Base-by-base conservation (phyloP, 2,329 filamentous ascomycete genomes). In the Aquanectria penicillioides region DNA sequence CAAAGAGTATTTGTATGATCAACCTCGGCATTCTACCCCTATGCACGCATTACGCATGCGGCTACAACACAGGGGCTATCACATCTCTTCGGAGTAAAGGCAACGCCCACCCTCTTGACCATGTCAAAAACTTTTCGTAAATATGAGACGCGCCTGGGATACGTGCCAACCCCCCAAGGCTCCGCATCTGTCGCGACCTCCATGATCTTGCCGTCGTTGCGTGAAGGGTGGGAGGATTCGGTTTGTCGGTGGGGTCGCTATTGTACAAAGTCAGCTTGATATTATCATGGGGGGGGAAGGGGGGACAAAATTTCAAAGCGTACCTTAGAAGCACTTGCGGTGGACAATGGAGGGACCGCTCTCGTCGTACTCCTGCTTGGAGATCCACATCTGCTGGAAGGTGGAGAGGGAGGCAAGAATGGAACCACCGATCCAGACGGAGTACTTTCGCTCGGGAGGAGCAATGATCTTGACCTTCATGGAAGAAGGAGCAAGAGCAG, bases 381-480 rank as follows among this genome's bases (percentile, higher is more conserved):
- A 99, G 90, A 99, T 98, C 95, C 95, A 99, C 95, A 99, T 99
- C 87, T 99, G 95, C 89, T 99, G 95, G 94, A 99, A 99, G 83
- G 95, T 99, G 73, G 95, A 99, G 76, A 99, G 92, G 69, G 95
- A 99, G 74, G 95, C 95, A 78, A 99, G 86, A 85, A 99, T 99
- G 82, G 95, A 99, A 89, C 95, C 95, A 95, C 95, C 95, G 81
- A 99, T 99, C 95, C 95, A 99, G 88, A 99, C 95, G 68, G 95
- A 98, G 93, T 99, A 99, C 89, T 99, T 99, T 85, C 95, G 93
- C 92, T 99, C 95, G 73, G 95, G 95, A 74, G 95, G 95, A 85
- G 95, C 95, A 80, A 99, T 98, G 85, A 99, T 98, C 92, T 98
- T 98, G 89, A 99, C 94, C 93, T 98, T 98, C 95, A 99, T 98